phyloP scores from a whole-genome alignment of 129 eudicot genomes.

The Saposhnikovia divaricata region DNA sequence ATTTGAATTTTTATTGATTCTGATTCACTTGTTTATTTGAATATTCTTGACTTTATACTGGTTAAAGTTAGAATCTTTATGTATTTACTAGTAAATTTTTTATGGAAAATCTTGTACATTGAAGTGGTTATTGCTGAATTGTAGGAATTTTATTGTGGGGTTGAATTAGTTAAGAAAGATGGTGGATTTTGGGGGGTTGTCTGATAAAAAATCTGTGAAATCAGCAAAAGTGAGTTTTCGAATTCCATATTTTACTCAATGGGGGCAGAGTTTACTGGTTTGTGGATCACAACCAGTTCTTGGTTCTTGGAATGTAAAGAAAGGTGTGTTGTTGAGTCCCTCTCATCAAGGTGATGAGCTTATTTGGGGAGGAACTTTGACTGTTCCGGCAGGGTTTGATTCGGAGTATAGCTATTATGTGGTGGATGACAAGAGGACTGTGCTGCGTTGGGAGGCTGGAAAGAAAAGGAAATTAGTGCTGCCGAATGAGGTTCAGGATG shows the following conservation, averaged over 20 bases:
- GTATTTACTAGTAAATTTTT: neutral
- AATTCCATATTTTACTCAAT: slow-evolving; percentile 84
- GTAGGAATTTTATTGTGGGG: neutral
- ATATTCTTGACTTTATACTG: neutral
- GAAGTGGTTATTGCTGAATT: slow-evolving; percentile 17
- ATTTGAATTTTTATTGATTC: neutral
- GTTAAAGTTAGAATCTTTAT: slow-evolving; percentile 4
- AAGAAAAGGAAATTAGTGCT: slow-evolving; percentile 61
- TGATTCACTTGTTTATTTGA: neutral
- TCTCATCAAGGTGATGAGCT: slow-evolving; percentile 76
- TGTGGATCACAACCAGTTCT: slow-evolving; percentile 81
- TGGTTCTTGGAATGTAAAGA: slow-evolving; percentile 88
- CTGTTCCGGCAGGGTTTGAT: slow-evolving; percentile 54
- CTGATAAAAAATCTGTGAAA: slow-evolving; percentile 45
- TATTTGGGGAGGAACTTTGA: slow-evolving; percentile 71
- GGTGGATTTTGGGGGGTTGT: slow-evolving; percentile 63
- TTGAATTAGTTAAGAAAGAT: slow-evolving; percentile 24
- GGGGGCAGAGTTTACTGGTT: slow-evolving; percentile 90
- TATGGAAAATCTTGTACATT: slow-evolving; percentile 3
- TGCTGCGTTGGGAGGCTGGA: slow-evolving; percentile 73
- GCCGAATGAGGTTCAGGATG: slow-evolving; percentile 56
- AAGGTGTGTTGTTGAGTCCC: slow-evolving; percentile 71
- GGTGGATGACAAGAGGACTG: slow-evolving; percentile 62
- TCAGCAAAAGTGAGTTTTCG: slow-evolving; percentile 64
- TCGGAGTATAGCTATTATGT: slow-evolving; percentile 83